Evolutionary conservation across 495 filamentous ascomycete genomes (phyloP), one percentile per base, ranked within the genome.

Genomic region (Chaetomium fimeti): DNA sequence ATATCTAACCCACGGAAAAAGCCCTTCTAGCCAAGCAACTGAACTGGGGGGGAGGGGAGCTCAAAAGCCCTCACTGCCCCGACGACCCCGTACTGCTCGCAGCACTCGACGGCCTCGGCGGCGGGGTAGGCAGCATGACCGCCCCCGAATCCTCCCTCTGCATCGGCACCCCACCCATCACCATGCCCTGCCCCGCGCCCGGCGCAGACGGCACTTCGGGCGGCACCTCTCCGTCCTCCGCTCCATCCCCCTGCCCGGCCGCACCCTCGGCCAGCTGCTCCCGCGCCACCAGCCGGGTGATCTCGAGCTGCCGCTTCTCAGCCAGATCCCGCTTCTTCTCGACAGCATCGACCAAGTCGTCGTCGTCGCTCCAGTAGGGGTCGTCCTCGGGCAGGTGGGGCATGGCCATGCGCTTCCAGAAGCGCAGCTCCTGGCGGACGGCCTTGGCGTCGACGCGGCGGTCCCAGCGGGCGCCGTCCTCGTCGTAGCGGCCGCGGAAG

Each of bases 391-490:
- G 67, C 47, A 82, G 63, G 15, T 80, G 72, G 3, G 79, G 80
- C 77, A 84, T 78, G 1, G 83, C 83, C 77, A 83, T 75, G 16
- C 83, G 71, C 71, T 84, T 85, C 82, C 81, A 85, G 68, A 80
- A 82, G 0, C 83, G 71, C 56, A 80, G 67, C 69, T 84, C 78
- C 66, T 84, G 83, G 27, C 76, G 73, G 51, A 67, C 69, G 27
- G 76, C 76, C 40, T 70, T 75, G 28, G 75, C 75, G 12, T 81
- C 72, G 27, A 83, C 75, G 9, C 74, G 69, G n/a, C 76, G 72
- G 59, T 82, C 79, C 74, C 81, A 77, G 15, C 77, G 73, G 28
- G 72, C 70, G 54, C 73, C 74, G 57, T 83, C 74, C 60, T 83
- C 81, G 57, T 83, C 78, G 65, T 78, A 80, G 28, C 67, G 69